A percentile compares a stretch with the other conserved stretches of the same genome.
Evolutionary conservation across 805 yeast genomes (phyloP).

Genomic region (Ogataea neopini): DNA sequence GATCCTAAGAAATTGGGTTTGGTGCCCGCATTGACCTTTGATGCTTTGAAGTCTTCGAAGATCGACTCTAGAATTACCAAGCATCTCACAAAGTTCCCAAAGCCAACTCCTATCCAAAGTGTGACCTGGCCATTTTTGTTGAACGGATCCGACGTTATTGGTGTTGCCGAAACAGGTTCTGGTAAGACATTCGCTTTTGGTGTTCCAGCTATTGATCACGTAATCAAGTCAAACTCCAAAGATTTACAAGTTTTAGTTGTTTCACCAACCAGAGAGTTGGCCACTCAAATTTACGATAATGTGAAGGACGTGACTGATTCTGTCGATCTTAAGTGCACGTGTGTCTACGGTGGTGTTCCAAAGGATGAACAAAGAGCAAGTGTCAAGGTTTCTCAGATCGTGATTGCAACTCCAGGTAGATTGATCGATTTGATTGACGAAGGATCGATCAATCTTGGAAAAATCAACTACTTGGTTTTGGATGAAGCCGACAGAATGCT

Average conservation of each 20-base stretch:
- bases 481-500: slow-evolving; percentile 99
- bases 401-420: slow-evolving; percentile 98
- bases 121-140: slow-evolving; percentile 91
- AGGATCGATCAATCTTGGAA: slow-evolving; percentile 69
- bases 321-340: slow-evolving; percentile 67
- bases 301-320: slow-evolving; percentile 63
- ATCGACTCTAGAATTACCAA: slow-evolving; percentile 56
- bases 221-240: slow-evolving; percentile 44
- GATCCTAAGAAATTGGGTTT: slow-evolving; percentile 56
- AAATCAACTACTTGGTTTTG: slow-evolving; percentile 76
- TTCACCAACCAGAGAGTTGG: slow-evolving; percentile 97
- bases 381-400: slow-evolving; percentile 67
- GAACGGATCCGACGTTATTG: slow-evolving; percentile 80
- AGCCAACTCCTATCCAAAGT: slow-evolving; percentile 95
- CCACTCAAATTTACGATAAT: slow-evolving; percentile 90
- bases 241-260: slow-evolving; percentile 78
- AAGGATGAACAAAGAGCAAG: slow-evolving; percentile 85
- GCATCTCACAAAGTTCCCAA: slow-evolving; percentile 71
- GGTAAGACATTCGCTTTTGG: slow-evolving; percentile 98
- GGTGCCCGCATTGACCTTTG: slow-evolving; percentile 71
- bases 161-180: slow-evolving; percentile 98
- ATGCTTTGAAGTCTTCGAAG: slow-evolving; percentile 46
- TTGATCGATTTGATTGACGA: slow-evolving; percentile 87
- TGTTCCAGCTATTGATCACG: slow-evolving; percentile 87
- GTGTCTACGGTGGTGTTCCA: slow-evolving; percentile 97